phyloP scores from a whole-genome alignment of 805 yeast genomes.

The Pichia thaimueangensis region DNA sequence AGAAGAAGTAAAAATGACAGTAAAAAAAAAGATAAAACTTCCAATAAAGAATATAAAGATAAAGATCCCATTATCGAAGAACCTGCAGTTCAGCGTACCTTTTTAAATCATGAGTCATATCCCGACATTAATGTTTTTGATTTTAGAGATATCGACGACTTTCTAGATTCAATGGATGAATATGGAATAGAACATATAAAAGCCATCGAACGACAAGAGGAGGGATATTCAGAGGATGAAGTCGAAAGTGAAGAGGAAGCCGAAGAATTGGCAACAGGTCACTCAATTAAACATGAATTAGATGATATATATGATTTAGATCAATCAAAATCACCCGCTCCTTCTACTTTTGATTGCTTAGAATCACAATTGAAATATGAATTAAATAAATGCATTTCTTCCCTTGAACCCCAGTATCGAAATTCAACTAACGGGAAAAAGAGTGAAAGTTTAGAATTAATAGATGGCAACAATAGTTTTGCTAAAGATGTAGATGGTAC shows the following conservation, averaged over 20 bases:
- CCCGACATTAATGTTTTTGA: constrained; percentile 11
- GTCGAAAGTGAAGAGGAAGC: neutral
- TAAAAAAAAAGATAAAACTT: neutral
- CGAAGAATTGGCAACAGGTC: neutral
- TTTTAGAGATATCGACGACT: neutral
- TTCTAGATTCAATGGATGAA: neutral
- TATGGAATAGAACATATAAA: neutral
- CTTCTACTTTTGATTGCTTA: neutral
- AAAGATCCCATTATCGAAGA: neutral
- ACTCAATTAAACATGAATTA: neutral
- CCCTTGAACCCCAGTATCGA: neutral
- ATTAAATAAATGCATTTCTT: constrained; percentile 2
- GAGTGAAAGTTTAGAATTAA: too few relatives aligned
- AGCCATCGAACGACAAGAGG: neutral
- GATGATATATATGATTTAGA: neutral
- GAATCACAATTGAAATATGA: constrained; percentile 5
- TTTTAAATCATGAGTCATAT: constrained; percentile 8
- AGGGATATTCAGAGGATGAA: neutral
- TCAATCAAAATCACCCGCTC: neutral
- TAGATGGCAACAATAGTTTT: too few relatives aligned
- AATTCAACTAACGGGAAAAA: too few relatives aligned
- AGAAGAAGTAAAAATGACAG: neutral
- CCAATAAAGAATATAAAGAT: neutral
- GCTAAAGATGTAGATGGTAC: neutral
- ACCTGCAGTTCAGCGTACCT: too few relatives aligned